Base-by-base conservation (phyloP, 2,329 filamentous ascomycete species). In the Fusarium proliferatum region DNA sequence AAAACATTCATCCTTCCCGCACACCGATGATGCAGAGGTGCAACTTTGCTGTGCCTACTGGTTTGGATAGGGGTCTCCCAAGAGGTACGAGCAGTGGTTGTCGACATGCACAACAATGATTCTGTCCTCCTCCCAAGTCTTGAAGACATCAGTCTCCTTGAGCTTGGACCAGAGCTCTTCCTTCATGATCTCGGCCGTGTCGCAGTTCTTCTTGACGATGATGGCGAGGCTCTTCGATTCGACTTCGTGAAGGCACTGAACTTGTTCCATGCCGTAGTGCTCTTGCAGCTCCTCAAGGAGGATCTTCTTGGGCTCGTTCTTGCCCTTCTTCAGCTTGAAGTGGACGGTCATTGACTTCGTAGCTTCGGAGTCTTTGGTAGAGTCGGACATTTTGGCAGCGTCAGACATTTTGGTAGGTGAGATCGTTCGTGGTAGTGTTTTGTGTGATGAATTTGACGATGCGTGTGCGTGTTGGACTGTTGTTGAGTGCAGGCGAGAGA, bases 1-100 rank as follows among this genome's bases (percentile, higher is more conserved):
- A 1, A 5, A 5, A 15, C 5, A 9, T 12, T 17, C 15, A 11
- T 16, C 21, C 15, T n/a, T 11, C 12, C 4, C 15, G 5, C 10
- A 30, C n/a, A 2, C 21, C 5, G 1, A 5, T 9, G 3, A 4
- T 33, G 10, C 21, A n/a, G 16, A 13, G 10, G 21, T 13, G 3
- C 10, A 28, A 28, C 21, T 4, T 3, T 21, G 8, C 21, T 46
- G 9, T 15, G 9, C 17, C 43, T 46, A 21, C 17, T 21, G 26
- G 5, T 12, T 17, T 21, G 19, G 42, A 17, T 45, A 45, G 23
- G 23, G 42, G 42, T 45, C 15, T 4, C 45, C 45, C 45, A 21
- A 10, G 5, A n/a, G 46, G 15, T 49, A 49, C 28, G 5, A 6
- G 12, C 15, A 33, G 21, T 12, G 15, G n/a, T 2, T 33, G 46